A percentile compares a stretch with the other conserved stretches of the same genome.
Conservation (phyloP, 371 early-diverging fungal genomes). For the Apophysomyces elegans region DNA sequence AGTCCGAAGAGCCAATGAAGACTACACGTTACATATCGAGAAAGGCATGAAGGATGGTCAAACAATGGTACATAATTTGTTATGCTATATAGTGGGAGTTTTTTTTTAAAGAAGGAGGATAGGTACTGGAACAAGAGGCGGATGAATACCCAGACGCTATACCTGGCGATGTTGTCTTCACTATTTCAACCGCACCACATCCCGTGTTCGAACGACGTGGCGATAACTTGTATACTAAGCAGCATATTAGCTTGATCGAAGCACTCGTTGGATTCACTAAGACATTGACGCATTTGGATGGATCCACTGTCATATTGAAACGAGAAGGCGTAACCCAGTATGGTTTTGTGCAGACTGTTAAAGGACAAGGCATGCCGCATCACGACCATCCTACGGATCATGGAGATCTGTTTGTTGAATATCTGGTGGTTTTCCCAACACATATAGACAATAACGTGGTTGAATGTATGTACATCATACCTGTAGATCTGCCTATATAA, state of each 20-base stretch:
- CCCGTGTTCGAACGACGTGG: constrained; percentile 80
- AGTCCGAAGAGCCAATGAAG: constrained; percentile 74
- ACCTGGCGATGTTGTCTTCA: constrained; percentile 91
- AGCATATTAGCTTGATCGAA: constrained; percentile 82
- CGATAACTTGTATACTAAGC: constrained; percentile 81
- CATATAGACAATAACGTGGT: constrained; percentile 44
- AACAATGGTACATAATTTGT: constrained; percentile 54
- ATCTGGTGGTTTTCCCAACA: constrained; percentile 87
- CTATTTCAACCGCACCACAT: constrained; percentile 80
- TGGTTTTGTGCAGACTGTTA: constrained; percentile 75
- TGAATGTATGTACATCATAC: constrained; percentile 34
- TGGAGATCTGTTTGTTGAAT: constrained; percentile 91
- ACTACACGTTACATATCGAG: constrained; percentile 81
- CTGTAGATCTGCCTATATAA: neutral
- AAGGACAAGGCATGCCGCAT: constrained; percentile 85
- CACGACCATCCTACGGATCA: constrained; percentile 63
- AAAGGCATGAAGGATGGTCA: constrained; percentile 89
- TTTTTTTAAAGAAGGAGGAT: neutral
- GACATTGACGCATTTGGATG: constrained; percentile 85
- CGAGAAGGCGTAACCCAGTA: constrained; percentile 70
- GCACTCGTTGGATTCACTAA: constrained; percentile 90
- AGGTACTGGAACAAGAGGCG: constrained; percentile 57
- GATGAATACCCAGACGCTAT: constrained; percentile 90
- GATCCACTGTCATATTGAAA: constrained; percentile 64
- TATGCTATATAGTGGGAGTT: neutral